phyloP scores from a whole-genome alignment of 805 yeast genomes.

The Ogataea zsoltii region DNA sequence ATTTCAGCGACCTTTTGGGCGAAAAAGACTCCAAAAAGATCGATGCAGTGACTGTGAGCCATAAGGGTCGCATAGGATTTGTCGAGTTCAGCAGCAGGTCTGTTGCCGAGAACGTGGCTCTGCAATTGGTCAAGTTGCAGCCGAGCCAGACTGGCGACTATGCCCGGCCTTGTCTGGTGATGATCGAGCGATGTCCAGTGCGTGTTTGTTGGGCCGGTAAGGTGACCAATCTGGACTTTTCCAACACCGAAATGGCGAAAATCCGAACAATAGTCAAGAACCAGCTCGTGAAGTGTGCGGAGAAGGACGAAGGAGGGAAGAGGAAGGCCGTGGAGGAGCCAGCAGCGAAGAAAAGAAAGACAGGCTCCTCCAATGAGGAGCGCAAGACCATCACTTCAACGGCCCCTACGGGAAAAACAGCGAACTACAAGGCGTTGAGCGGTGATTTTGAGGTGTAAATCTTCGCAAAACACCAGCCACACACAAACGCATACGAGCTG shows the following conservation, averaged over 20 bases:
- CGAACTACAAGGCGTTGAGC: conserved; percentile 14
- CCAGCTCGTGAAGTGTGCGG: conserved; percentile 54
- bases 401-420: conserved; percentile 2
- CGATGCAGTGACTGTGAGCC: conserved; percentile 51
- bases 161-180: conserved; percentile 33
- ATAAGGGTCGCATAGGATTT: conserved; percentile 64
- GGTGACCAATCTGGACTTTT: conserved; percentile 37
- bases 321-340: not conserved
- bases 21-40: conserved; percentile 28
- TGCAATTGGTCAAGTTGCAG: conserved; percentile 14
- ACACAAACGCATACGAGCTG: too few species aligned
- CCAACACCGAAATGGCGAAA: conserved; percentile 47
- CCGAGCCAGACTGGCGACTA: conserved; percentile 1
- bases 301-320: conserved; percentile 31
- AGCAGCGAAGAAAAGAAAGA: not conserved
- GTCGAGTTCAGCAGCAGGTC: conserved; percentile 50
- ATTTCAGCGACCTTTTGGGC: conserved; percentile 38
- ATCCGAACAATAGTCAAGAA: conserved; percentile 51
- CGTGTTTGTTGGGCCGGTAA: conserved; percentile 59
- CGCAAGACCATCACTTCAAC: not conserved
- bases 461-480: too few species aligned
- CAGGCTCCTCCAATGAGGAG: not conserved
- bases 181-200: conserved; percentile 44
- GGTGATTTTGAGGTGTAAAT: conserved; percentile 13
- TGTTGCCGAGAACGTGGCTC: conserved; percentile 51